Evolutionary conservation across 805 yeast genomes (phyloP).

Genomic region (Starmerella apis): DNA sequence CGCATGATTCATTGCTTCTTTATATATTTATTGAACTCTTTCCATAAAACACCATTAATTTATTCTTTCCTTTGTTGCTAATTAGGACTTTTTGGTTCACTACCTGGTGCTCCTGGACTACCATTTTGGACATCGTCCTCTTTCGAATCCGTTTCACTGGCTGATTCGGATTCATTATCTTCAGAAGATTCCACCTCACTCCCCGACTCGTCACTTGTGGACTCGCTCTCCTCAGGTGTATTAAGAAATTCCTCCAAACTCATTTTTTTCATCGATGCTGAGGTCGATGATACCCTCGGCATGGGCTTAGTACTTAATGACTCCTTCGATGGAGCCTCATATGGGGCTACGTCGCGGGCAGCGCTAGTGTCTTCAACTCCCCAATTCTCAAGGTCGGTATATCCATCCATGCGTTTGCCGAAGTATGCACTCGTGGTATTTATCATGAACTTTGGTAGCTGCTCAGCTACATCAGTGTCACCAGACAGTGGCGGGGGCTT

Average conservation of each 20-base stretch:
- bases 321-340: background rate
- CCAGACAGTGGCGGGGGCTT: constrained; percentile 47
- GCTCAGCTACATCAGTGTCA: background rate
- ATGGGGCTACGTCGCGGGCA: background rate
- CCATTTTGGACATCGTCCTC: constrained; percentile 26
- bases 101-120: background rate
- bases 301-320: background rate
- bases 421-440: constrained; percentile 29
- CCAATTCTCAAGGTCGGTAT: constrained; percentile 40
- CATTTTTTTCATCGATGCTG: constrained; percentile 34
- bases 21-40: too few relatives aligned
- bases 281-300: background rate
- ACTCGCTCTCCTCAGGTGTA: constrained; percentile 26
- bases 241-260: constrained; percentile 81
- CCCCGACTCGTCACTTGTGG: constrained; percentile 10
- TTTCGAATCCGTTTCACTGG: constrained; percentile 30
- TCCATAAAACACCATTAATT: background rate
- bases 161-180: constrained; percentile 26
- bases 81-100: background rate
- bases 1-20: too few relatives aligned
- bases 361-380: constrained; percentile 5
- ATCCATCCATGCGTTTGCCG: constrained; percentile 30
- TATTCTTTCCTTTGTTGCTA: too few relatives aligned
- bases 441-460: constrained; percentile 22
- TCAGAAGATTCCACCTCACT: constrained; percentile 28